Conservation (phyloP, 108 stramenopile species). For the Fragilaria crotonensis region DNA sequence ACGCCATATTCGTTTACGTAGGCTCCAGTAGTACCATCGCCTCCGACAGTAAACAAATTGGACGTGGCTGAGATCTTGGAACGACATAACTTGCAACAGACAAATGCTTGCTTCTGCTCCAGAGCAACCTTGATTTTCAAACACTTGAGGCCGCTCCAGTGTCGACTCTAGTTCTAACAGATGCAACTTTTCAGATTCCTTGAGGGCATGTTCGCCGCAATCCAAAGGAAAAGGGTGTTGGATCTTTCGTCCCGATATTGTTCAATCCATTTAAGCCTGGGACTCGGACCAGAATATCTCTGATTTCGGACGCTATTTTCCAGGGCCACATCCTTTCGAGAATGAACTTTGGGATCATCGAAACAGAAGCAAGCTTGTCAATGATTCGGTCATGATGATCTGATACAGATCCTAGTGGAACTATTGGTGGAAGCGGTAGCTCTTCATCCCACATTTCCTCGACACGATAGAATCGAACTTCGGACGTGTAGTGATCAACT, state of each 20-base stretch:
- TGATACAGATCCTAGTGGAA: neutral
- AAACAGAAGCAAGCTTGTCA: constrained; percentile 17
- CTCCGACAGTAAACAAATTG: constrained; percentile 56
- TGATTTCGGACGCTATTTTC: constrained; percentile 41
- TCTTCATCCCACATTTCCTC: constrained; percentile 26
- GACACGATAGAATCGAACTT: constrained; percentile 22
- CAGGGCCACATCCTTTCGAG: constrained; percentile 50
- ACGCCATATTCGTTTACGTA: constrained; percentile 80
- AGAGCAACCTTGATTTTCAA: no score
- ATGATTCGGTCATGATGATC: constrained; percentile 7
- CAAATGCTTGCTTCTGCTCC: no score
- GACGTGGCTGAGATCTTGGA: constrained; percentile 22
- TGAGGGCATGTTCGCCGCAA: constrained; percentile 66
- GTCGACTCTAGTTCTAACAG: constrained; percentile 41
- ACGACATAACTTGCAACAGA: constrained; percentile 54
- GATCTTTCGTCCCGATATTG: constrained; percentile 9
- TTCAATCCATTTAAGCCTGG: constrained; percentile 24
- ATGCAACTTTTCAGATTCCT: constrained; percentile 45
- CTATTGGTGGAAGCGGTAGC: constrained; percentile 18
- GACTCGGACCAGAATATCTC: constrained; percentile 16
- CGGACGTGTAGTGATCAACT: neutral
- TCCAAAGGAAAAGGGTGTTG: constrained; percentile 60
- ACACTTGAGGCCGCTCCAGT: constrained; percentile 40
- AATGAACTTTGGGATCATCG: constrained; percentile 30
- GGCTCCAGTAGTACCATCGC: constrained; percentile 64